Percentiles rank a stretch among this genome's conserved stretches.
phyloP scores from a whole-genome alignment of 2,329 filamentous ascomycete species.

The Aspergillus sp. region DNA sequence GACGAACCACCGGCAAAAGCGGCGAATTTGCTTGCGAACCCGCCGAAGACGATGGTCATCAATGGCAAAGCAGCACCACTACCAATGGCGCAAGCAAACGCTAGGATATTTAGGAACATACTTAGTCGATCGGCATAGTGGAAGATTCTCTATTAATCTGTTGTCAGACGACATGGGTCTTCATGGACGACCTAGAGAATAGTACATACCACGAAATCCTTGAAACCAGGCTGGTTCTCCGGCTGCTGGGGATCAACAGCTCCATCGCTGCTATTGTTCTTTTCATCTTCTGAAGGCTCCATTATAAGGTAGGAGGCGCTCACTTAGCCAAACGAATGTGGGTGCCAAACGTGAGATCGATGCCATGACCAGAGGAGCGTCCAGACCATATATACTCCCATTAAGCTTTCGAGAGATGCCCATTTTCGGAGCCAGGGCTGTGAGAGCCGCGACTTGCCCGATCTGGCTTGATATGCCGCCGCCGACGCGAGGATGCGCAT shows the following conservation, averaged over 20 bases:
- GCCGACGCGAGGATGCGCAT: too few relatives aligned
- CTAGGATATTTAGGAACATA: neutral
- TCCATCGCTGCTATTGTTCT: neutral
- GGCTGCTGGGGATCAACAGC: neutral
- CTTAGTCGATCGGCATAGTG: slow-evolving; percentile 3
- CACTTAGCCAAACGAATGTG: neutral
- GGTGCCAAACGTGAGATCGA: too few relatives aligned
- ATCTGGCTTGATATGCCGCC: too few relatives aligned
- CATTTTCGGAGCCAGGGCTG: too few relatives aligned
- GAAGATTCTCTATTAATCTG: slow-evolving; percentile 6
- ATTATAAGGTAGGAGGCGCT: neutral
- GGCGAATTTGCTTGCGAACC: slow-evolving; percentile 28
- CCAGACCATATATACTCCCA: neutral
- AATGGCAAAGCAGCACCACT: slow-evolving; percentile 31
- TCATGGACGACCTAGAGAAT: neutral
- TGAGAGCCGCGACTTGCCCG: too few relatives aligned
- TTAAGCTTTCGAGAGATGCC: neutral
- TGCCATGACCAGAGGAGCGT: neutral
- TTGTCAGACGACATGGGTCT: neutral
- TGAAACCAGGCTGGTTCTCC: neutral
- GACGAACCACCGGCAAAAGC: slow-evolving; percentile 16
- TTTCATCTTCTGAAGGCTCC: neutral
- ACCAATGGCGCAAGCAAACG: slow-evolving; percentile 18
- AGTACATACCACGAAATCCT: neutral
- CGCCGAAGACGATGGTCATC: slow-evolving; percentile 42